Percentiles rank a stretch among this genome's conserved stretches.
phyloP scores from a whole-genome alignment of 2,329 filamentous ascomycete genomes.

The Sporothrix variecibatus region DNA sequence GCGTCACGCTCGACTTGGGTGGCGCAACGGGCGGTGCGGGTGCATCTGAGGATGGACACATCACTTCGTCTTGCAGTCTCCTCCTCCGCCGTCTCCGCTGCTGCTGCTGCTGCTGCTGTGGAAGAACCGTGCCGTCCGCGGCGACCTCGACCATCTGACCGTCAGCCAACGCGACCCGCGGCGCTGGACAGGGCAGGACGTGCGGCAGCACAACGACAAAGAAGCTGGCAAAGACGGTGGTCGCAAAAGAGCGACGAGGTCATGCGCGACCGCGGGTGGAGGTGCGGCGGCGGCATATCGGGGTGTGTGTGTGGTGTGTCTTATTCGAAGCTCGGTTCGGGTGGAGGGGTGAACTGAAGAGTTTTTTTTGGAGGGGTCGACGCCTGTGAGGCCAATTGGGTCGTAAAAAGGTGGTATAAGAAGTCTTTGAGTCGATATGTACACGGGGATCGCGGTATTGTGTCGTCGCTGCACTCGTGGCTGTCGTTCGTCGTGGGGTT shows the following conservation, averaged over 20 bases:
- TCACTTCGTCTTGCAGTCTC: slow-evolving; percentile 6
- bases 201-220: slow-evolving; percentile 91
- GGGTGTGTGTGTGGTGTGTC: slow-evolving; percentile 14
- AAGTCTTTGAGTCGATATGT: neutral
- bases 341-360: neutral
- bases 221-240: slow-evolving; percentile 87
- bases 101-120: neutral
- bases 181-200: slow-evolving; percentile 85
- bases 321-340: neutral
- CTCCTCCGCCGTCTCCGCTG: slow-evolving; percentile 48
- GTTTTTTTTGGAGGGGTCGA: neutral
- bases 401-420: neutral
- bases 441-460: neutral
- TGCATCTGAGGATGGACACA: neutral
- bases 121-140: slow-evolving; percentile 42
- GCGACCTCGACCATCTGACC: slow-evolving; percentile 52
- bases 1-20: slow-evolving; percentile 44
- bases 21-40: slow-evolving; percentile 28
- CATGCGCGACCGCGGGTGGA: slow-evolving; percentile 90
- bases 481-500: neutral
- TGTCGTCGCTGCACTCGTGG: neutral
- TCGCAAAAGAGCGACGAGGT: slow-evolving; percentile 95
- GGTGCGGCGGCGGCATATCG: slow-evolving; percentile 77
- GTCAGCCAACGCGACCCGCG: slow-evolving; percentile 73
- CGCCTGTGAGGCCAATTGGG: slow-evolving; percentile 1